These are phyloP conservation scores for Liriodendron chinense DNA, from an alignment of 164 flowering plant genomes.

Conservation along the genomic window DNA sequence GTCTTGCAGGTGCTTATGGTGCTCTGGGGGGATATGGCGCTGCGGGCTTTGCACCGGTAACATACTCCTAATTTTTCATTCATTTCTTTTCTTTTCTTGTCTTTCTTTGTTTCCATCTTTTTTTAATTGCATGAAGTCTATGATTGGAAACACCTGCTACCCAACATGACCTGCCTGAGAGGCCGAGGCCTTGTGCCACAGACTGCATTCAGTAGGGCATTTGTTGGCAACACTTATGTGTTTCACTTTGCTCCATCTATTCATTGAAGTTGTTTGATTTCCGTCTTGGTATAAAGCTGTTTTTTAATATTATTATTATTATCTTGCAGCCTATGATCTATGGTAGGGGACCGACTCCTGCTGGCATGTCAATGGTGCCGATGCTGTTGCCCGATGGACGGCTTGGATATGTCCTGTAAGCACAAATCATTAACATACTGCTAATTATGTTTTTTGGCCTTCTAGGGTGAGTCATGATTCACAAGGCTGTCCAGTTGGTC, in stretches of 20 bases:
- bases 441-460: neutral
- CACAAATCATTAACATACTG: neutral
- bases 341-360: conserved; percentile 68
- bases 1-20: conserved; percentile 57
- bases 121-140: no score
- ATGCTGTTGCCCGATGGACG: conserved; percentile 88
- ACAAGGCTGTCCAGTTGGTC: neutral
- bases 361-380: conserved; percentile 90
- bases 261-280: no score
- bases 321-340: conserved; percentile 65
- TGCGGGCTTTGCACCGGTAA: conserved; percentile 61
- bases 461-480: neutral
- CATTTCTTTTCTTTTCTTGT: neutral
- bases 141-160: neutral
- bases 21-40: conserved; percentile 65
- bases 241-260: no score
- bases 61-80: conserved; percentile 1
- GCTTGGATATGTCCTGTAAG: conserved; percentile 90
- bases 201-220: neutral
- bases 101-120: neutral
- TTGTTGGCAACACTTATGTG: no score
- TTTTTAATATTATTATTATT: neutral
- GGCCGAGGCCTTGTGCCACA: neutral
- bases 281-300: no score
- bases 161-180: neutral